These are phyloP conservation scores for Kurtzmaniella quercitrusa DNA, from an alignment of 1,139 yeast species.

Conservation along the genomic window DNA sequence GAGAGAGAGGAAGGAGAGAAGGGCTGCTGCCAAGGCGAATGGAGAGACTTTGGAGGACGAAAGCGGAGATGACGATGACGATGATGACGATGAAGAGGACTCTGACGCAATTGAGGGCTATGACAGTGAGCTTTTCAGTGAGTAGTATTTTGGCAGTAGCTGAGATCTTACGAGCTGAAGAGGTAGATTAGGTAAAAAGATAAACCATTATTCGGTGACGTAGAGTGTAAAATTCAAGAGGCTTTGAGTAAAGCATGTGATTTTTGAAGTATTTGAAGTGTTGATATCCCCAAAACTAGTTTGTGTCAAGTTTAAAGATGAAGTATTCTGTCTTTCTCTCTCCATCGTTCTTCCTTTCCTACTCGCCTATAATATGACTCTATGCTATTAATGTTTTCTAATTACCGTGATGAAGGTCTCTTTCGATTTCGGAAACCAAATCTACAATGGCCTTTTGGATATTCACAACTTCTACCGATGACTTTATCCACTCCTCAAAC, in stretches of 20 bases:
- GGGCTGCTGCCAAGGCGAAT: conserved; percentile 18
- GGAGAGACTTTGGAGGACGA: conserved; percentile 22
- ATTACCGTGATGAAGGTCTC: neutral
- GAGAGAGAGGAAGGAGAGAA: conserved; percentile 69
- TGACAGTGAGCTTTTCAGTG: conserved; percentile 29
- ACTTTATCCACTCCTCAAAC: conserved; percentile 28
- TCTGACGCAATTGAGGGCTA: conserved; percentile 39
- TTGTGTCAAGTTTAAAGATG: too few relatives aligned
- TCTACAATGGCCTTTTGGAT: conserved; percentile 18
- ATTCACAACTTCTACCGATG: conserved; percentile 24
- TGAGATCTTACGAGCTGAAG: neutral
- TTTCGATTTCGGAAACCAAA: conserved; percentile 6
- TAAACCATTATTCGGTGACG: neutral
- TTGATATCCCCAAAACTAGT: too few relatives aligned
- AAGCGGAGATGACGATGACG: conserved; percentile 12
- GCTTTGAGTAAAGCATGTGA: too few relatives aligned
- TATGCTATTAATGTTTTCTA: neutral
- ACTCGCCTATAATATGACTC: too few relatives aligned
- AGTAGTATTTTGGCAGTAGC: neutral
- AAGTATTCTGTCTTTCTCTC: too few relatives aligned
- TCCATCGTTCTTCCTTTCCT: too few relatives aligned
- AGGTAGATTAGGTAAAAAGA: neutral
- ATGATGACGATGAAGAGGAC: conserved; percentile 19
- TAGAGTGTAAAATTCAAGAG: too few relatives aligned
- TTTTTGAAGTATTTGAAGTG: too few relatives aligned